These are phyloP conservation scores for Fusarium xylarioides DNA, from an alignment of 2,329 filamentous ascomycete species.

Conservation along the genomic window DNA sequence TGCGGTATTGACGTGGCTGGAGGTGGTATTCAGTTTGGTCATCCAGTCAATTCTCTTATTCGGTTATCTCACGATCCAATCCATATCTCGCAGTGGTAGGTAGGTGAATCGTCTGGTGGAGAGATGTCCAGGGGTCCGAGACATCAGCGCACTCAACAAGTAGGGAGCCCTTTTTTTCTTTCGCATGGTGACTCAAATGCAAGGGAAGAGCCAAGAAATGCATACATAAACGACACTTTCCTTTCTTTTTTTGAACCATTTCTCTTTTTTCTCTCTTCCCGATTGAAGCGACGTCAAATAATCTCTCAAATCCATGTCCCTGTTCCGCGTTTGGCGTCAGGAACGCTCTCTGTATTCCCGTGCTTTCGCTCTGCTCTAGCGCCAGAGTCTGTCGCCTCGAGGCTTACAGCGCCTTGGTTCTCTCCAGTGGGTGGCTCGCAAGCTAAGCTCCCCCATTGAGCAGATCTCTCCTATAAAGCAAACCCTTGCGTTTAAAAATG, in stretches of 20 bases:
- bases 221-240: neutral
- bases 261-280: neutral
- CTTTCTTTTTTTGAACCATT: neutral
- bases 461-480: neutral
- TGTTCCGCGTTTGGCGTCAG: conserved; percentile 2
- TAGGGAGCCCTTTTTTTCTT: conserved; percentile 2
- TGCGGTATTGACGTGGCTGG: neutral
- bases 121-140: conserved; percentile 13
- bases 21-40: neutral
- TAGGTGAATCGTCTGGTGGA: neutral
- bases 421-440: neutral
- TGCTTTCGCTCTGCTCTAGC: neutral
- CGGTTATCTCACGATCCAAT: neutral
- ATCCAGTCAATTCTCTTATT: neutral
- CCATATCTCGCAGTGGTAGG: neutral
- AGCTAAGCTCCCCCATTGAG: neutral
- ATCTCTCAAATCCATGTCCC: neutral
- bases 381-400: neutral
- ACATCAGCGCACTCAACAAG: conserved; percentile 24
- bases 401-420: neutral
- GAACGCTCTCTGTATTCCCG: neutral
- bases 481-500: neutral
- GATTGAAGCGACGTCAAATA: neutral
- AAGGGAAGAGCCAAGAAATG: neutral
- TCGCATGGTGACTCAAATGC: neutral